Evolutionary conservation across 495 filamentous ascomycete species (phyloP).

Genomic region (Annulohypoxylon bovei): DNA sequence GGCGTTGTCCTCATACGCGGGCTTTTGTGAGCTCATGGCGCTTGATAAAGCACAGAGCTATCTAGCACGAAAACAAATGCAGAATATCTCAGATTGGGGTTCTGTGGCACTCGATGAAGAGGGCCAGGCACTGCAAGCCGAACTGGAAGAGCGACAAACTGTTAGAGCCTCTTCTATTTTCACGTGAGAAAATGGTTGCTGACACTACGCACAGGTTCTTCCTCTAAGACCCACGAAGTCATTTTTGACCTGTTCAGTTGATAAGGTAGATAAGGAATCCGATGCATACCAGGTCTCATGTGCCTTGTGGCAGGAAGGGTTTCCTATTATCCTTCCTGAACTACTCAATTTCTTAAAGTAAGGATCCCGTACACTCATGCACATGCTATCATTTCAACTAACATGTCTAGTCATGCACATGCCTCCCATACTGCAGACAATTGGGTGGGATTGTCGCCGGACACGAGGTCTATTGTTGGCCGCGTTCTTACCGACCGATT

Average conservation of each 20-base stretch:
- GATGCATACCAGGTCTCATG: conserved; percentile 75
- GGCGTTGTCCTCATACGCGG: conserved; percentile 76
- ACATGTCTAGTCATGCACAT: conserved; percentile 75
- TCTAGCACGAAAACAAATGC: conserved; percentile 73
- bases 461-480: conserved; percentile 79
- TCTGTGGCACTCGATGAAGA: conserved; percentile 76
- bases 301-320: conserved; percentile 81
- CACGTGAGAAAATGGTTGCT: conserved; percentile 6
- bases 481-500: conserved; percentile 94
- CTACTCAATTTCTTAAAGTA: conserved; percentile 86
- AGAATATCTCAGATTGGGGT: conserved; percentile 86
- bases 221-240: conserved; percentile 89
- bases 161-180: conserved; percentile 50
- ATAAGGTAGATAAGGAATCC: conserved; percentile 79
- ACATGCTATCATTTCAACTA: conserved; percentile 30
- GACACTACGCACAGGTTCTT: conserved; percentile 61
- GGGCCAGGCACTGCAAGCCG: conserved; percentile 78
- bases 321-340: conserved; percentile 85
- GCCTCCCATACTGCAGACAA: conserved; percentile 90
- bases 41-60: conserved; percentile 84
- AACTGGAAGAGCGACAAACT: conserved; percentile 77
- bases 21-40: conserved; percentile 82
- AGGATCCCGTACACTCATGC: conserved; percentile 11
- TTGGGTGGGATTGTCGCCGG: conserved; percentile 80
- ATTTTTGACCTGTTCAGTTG: conserved; percentile 87